Percentiles rank a stretch among this genome's conserved stretches.
Evolutionary conservation across 1,284 basidiomycete genomes (phyloP).

Genomic region (Moniliophthora roreri): DNA sequence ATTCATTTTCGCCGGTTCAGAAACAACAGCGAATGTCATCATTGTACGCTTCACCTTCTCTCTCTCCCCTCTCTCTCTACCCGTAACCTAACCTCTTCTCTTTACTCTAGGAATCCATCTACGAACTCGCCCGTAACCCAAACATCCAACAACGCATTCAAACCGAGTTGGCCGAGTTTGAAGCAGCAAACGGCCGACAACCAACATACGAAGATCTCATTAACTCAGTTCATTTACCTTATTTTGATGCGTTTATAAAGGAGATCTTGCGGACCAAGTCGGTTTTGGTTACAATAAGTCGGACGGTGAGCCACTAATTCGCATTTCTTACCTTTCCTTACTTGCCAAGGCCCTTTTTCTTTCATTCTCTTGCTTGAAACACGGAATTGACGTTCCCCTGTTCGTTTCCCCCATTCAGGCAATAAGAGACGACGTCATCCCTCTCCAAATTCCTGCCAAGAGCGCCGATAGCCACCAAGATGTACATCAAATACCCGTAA

Average conservation of each 20-base stretch:
- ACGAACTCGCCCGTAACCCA: neutral
- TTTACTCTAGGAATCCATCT: neutral
- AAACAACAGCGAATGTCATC: slow-evolving; percentile 7
- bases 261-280: neutral
- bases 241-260: neutral
- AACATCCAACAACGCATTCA: neutral
- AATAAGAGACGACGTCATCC: neutral
- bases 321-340: no score
- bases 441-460: neutral
- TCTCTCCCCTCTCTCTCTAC: neutral
- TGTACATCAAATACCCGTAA: neutral
- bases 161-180: neutral
- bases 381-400: neutral
- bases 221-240: neutral
- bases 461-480: neutral
- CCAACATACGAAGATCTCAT: neutral
- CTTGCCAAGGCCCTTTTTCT: no score
- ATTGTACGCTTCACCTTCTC: neutral
- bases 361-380: no score
- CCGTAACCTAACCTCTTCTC: neutral
- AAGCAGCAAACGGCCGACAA: neutral
- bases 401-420: neutral
- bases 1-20: slow-evolving; percentile 5
- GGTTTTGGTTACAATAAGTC: neutral
- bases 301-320: neutral